Evolutionary conservation across 2,329 filamentous ascomycete species (phyloP).

Genomic region (Rhytidhysteron rufulum): DNA sequence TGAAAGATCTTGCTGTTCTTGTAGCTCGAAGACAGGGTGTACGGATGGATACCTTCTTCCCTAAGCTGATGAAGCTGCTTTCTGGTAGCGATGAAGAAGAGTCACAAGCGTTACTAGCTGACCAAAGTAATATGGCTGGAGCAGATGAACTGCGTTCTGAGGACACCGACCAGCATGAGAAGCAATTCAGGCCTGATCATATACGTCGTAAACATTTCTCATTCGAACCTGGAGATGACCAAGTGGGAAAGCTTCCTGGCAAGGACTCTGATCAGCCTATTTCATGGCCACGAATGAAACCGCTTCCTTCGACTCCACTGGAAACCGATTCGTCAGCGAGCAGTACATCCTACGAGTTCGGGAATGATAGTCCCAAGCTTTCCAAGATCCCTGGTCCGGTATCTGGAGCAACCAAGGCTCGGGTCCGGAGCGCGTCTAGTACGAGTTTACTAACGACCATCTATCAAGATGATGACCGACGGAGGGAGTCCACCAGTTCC

Average conservation of each 20-base stretch:
- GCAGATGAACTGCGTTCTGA: background rate
- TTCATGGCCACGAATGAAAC: too few species aligned
- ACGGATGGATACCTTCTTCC: conserved; percentile 25
- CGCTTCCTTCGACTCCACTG: too few species aligned
- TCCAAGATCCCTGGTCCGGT: conserved; percentile 45
- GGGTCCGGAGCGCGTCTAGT: conserved; percentile 35
- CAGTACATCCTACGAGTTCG: too few species aligned
- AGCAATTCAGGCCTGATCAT: conserved; percentile 6
- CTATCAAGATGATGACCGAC: conserved; percentile 18
- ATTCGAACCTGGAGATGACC: conserved; percentile 42
- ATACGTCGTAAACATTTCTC: conserved; percentile 37
- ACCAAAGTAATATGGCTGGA: too few species aligned
- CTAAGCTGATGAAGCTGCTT: conserved; percentile 32
- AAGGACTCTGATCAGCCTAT: too few species aligned
- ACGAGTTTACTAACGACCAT: conserved; percentile 35
- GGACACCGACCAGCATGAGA: background rate
- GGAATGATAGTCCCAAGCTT: conserved; percentile 9
- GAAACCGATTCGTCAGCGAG: background rate
- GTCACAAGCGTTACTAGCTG: background rate
- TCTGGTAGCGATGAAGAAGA: conserved; percentile 10
- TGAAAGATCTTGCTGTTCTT: conserved; percentile 30
- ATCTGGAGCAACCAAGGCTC: conserved; percentile 24
- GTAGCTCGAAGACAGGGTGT: conserved; percentile 35
- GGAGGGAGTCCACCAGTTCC: conserved; percentile 23
- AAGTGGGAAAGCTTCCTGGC: conserved; percentile 13